Base-by-base conservation (phyloP, 768 basidiomycete species). In the Amyloporia xantha region DNA sequence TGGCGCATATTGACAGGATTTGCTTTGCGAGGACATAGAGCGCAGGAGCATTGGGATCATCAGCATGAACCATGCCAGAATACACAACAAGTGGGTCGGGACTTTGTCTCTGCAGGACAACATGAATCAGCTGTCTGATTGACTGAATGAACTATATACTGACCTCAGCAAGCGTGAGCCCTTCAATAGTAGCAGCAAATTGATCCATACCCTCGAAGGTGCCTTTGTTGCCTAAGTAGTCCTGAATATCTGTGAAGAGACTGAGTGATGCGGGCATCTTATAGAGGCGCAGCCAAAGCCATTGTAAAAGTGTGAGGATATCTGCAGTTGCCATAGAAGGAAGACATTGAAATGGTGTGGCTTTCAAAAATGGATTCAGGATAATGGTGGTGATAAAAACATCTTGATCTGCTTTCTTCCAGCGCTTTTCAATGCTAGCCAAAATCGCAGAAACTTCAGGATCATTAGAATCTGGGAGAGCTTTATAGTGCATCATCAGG, bases 321-420 rank as follows among this genome's bases (percentile, higher is more conserved):
- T 15, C 30, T 7, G 30, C 30, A 15, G 15, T 15, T 33, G 30
- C 15, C 9, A 15, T 33, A 15, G 15, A 33, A 7, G 9, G 7
- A 7, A 7, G 30, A 15, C 15, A 15, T 7, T 33, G 30, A 15
- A 33, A 33, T 7, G 30, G 30, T 7, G 30, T 33, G 7, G 30
- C 15, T 33, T 33, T 33, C 30, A 33, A 33, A 15, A 33, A 33
- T 33, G 50, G 50, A 21, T 51, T 51, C 20, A 51, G 21, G 33
- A 61, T 11, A 19, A 62, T 28, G 2, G 56, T 48, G 27, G 49
- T 40, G 36, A 61, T 52, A 37, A 58, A 58, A 12, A 54, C 47
- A 33, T 53, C 57, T 35, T 62, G 61, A 49, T 62, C 61, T 9
- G 54, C 44, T 26, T 50, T 55, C 4, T n/a, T 37, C 62, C 60